Conservation (phyloP, 2,329 filamentous ascomycete genomes). For the Trichoderma semiorbis region DNA sequence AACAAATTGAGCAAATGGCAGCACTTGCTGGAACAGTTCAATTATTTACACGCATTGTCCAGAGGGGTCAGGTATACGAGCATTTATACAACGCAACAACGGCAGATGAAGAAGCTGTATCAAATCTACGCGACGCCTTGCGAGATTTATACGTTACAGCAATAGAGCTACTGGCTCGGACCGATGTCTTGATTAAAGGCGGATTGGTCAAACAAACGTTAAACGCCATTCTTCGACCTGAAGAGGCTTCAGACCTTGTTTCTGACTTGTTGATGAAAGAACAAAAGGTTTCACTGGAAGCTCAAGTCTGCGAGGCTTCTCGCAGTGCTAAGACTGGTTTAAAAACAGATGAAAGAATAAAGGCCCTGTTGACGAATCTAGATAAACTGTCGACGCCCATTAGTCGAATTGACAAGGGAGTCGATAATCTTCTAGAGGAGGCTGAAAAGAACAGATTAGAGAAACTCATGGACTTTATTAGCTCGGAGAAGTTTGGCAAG, state of each 20-base stretch:
- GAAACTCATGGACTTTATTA: background rate
- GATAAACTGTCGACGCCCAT: background rate
- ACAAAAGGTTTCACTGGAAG: background rate
- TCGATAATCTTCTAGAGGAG: background rate
- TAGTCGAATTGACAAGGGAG: background rate
- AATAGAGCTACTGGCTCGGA: background rate
- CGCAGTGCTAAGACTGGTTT: background rate
- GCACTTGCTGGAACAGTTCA: slow-evolving; percentile 4
- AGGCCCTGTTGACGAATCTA: background rate
- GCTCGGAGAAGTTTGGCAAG: background rate
- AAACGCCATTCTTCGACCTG: background rate
- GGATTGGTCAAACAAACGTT: background rate
- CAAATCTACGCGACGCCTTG: background rate
- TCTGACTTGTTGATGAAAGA: background rate
- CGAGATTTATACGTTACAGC: background rate
- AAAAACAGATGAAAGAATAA: background rate
- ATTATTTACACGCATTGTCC: background rate
- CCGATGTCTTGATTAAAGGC: background rate
- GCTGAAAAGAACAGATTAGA: background rate
- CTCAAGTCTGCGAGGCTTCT: background rate
- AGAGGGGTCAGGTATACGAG: slow-evolving; percentile 10
- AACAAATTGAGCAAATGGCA: slow-evolving; percentile 6
- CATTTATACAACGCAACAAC: background rate
- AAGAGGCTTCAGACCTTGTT: background rate
- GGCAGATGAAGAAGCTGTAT: background rate